phyloP scores from a whole-genome alignment of 176 grass and related monocot species.

The Cenchrus purpureus region DNA sequence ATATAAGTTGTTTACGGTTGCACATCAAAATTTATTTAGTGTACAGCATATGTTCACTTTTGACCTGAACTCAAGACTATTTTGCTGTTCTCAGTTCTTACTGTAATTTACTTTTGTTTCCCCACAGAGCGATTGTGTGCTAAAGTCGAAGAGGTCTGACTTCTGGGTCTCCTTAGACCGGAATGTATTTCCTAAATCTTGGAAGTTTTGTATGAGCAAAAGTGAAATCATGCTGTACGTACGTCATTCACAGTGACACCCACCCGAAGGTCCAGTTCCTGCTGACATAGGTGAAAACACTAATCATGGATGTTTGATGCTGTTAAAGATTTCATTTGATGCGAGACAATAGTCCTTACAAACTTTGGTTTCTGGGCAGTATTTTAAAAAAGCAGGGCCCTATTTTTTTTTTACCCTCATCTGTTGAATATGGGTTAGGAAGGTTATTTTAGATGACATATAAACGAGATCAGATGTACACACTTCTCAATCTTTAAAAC shows the following conservation, averaged over 20 bases:
- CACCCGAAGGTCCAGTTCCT: conserved; percentile 37
- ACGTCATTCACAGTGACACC: conserved; percentile 27
- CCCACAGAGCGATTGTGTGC: conserved; percentile 71
- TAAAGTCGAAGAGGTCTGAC: conserved; percentile 70
- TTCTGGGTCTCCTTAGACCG: conserved; percentile 27
- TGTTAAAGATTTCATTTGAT: conserved; percentile 24
- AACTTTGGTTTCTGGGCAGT: conserved; percentile 33
- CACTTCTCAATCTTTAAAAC: conserved; percentile 46
- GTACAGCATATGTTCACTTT: neutral
- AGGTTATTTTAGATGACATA: conserved; percentile 43
- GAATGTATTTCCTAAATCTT: conserved; percentile 20
- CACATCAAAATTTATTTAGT: neutral
- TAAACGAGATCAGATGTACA: conserved; percentile 39
- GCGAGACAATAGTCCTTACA: conserved; percentile 46
- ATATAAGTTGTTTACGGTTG: conserved; percentile 1
- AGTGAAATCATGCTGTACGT: conserved; percentile 40
- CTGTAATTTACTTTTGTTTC: conserved; percentile 25
- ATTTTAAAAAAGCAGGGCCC: conserved; percentile 41
- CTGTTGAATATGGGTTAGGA: conserved; percentile 42
- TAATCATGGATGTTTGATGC: conserved; percentile 17
- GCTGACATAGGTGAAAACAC: conserved; percentile 36
- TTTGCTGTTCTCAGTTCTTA: conserved; percentile 30
- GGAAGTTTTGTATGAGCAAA: conserved; percentile 42
- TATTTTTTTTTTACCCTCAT: conserved; percentile 39
- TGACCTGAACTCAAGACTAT: neutral